phyloP scores from a whole-genome alignment of 176 grass and related monocot species.

The Oryza punctata region DNA sequence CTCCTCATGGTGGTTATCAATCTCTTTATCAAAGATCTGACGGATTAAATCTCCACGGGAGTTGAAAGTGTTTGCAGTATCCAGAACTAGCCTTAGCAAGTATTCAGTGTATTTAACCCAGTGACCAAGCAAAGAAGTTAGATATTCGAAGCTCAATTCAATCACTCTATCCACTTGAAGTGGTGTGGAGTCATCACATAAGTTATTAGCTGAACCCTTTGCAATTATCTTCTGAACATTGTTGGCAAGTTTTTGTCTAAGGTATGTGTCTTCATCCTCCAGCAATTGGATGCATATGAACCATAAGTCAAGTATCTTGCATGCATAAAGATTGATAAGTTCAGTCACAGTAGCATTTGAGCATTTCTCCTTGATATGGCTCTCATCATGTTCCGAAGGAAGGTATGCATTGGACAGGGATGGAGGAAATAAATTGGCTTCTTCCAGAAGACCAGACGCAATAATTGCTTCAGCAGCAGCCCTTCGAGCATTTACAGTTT shows the following conservation, averaged over 20 bases:
- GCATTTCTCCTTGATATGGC: constrained; percentile 46
- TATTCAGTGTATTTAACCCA: constrained; percentile 72
- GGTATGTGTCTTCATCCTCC: constrained; percentile 87
- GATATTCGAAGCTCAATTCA: constrained; percentile 77
- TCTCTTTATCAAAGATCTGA: constrained; percentile 98
- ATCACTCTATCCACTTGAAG: constrained; percentile 93
- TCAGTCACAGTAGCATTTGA: constrained; percentile 43
- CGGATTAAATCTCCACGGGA: constrained; percentile 73
- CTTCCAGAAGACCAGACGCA: constrained; percentile 78
- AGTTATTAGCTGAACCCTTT: constrained; percentile 45
- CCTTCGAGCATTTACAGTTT: constrained; percentile 75
- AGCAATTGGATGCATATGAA: constrained; percentile 82
- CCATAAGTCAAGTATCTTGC: constrained; percentile 85
- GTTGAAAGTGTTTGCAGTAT: constrained; percentile 53
- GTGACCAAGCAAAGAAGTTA: constrained; percentile 76
- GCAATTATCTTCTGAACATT: constrained; percentile 76
- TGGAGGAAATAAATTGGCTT: constrained; percentile 47
- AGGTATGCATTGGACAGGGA: constrained; percentile 51
- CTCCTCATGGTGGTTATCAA: constrained; percentile 97
- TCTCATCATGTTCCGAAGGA: constrained; percentile 45
- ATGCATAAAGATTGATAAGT: constrained; percentile 59
- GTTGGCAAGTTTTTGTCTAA: constrained; percentile 78
- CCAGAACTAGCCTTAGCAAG: constrained; percentile 66
- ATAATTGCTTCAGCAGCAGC: constrained; percentile 78
- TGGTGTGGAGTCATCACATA: constrained; percentile 62